These are phyloP conservation scores for Falciphora oryzae DNA, from an alignment of 2,329 filamentous ascomycete genomes.

Conservation along the genomic window DNA sequence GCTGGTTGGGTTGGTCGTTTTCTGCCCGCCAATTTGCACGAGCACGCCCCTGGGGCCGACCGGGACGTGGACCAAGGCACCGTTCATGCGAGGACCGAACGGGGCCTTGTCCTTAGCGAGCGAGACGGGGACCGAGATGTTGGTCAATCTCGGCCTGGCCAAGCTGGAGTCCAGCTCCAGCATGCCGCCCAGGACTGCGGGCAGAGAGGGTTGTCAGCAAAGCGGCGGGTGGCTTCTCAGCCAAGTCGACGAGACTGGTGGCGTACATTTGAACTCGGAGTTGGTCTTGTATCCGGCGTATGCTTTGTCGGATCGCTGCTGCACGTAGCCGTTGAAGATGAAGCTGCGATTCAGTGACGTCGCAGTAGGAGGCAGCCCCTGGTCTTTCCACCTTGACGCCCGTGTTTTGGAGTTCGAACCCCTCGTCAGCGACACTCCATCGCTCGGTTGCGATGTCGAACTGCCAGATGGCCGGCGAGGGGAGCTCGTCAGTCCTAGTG, in stretches of 20 bases:
- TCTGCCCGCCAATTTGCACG: slow-evolving; percentile 16
- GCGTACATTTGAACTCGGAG: slow-evolving; percentile 13
- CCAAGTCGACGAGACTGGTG: not conserved
- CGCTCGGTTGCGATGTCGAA: slow-evolving; percentile 11
- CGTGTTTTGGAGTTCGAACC: slow-evolving; percentile 12
- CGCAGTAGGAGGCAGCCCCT: slow-evolving; percentile 16
- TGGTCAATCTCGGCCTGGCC: slow-evolving; percentile 15
- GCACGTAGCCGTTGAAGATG: slow-evolving; percentile 16
- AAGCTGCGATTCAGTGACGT: slow-evolving; percentile 15
- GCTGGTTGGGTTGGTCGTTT: slow-evolving; percentile 12
- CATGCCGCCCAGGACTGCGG: slow-evolving; percentile 15
- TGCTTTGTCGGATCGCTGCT: slow-evolving; percentile 14
- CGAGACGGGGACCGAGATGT: slow-evolving; percentile 17
- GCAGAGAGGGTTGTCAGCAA: not conserved
- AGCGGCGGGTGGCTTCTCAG: not conserved
- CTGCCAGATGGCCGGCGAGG: slow-evolving; percentile 13
- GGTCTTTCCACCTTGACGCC: slow-evolving; percentile 13
- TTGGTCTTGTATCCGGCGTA: slow-evolving; percentile 13
- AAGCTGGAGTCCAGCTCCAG: slow-evolving; percentile 15
- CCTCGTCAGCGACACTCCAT: slow-evolving; percentile 8
- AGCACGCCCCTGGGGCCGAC: slow-evolving; percentile 16
- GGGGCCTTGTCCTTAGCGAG: slow-evolving; percentile 9
- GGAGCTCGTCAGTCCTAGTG: slow-evolving; percentile 11
- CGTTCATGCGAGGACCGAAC: slow-evolving; percentile 19
- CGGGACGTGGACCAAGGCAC: slow-evolving; percentile 18